Percentiles rank a stretch among this genome's conserved stretches.
Evolutionary conservation across 2,329 filamentous ascomycete genomes (phyloP).

Genomic region (Penicillium sp.): DNA sequence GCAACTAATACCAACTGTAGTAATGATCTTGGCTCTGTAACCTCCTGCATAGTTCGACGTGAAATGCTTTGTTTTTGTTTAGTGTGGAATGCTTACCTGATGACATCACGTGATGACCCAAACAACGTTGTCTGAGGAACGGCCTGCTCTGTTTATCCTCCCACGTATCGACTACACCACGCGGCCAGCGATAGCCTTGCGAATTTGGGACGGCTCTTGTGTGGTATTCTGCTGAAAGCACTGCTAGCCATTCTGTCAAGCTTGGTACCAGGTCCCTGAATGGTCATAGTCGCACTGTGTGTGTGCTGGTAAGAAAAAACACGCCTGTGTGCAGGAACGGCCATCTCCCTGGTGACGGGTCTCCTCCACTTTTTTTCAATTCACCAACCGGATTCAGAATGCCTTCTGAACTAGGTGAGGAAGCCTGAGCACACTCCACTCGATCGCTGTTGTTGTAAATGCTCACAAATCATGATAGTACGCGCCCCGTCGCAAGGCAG

Average conservation of each 20-base stretch:
- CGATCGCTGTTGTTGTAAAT: constrained; percentile 7
- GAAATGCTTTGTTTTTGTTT: constrained; percentile 13
- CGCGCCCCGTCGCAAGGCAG: constrained; percentile 42
- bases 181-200: constrained; percentile 16
- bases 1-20: background rate
- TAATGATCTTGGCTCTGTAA: background rate
- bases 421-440: constrained; percentile 8
- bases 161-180: constrained; percentile 25
- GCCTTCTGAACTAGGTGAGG: constrained; percentile 26
- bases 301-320: constrained; percentile 1
- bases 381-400: constrained; percentile 17
- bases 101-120: constrained; percentile 35
- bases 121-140: constrained; percentile 47
- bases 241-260: background rate
- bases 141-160: constrained; percentile 43
- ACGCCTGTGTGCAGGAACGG: constrained; percentile 14
- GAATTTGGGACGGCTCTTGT: constrained; percentile 9
- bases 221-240: background rate
- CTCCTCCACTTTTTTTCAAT: constrained; percentile 24
- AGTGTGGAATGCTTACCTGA: constrained; percentile 25
- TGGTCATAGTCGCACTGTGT: constrained; percentile 15
- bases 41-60: background rate
- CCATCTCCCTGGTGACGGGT: constrained; percentile 28
- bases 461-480: constrained; percentile 21
- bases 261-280: constrained; percentile 8